These are phyloP conservation scores for Grosmannia serpens DNA, from an alignment of 2,329 filamentous ascomycete genomes.

Conservation along the genomic window DNA sequence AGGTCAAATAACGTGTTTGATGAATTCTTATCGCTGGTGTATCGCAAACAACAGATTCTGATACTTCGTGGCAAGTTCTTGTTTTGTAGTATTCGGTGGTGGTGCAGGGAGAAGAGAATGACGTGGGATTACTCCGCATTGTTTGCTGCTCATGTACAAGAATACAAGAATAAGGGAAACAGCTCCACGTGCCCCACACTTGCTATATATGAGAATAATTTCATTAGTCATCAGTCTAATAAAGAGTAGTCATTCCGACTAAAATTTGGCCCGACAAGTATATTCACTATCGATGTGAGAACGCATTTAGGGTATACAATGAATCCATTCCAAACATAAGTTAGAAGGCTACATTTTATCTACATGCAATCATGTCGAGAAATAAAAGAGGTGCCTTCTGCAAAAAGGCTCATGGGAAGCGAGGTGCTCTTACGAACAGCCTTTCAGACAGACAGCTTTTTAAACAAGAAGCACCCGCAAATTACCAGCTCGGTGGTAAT, in stretches of 20 bases:
- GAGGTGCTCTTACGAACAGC: not conserved
- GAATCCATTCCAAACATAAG: not conserved
- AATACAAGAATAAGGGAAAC: not conserved
- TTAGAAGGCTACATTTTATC: not conserved
- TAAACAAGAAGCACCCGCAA: not conserved
- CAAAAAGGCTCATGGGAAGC: conserved; percentile 5
- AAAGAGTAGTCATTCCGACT: too few species aligned
- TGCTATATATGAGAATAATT: too few species aligned
- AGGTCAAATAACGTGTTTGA: not conserved
- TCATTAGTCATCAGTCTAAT: not conserved
- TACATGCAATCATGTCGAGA: conserved; percentile 10
- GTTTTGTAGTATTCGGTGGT: not conserved
- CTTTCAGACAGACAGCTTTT: not conserved
- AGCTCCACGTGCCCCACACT: not conserved
- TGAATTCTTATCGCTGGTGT: not conserved
- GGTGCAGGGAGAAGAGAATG: not conserved
- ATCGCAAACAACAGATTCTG: not conserved
- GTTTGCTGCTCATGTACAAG: not conserved
- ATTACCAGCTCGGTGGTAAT: not conserved
- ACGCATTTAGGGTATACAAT: not conserved
- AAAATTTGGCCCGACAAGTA: too few species aligned
- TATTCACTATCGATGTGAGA: too few species aligned
- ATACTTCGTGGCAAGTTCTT: not conserved
- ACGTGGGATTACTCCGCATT: conserved; percentile 3
- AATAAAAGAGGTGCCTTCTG: conserved; percentile 11